Evolutionary conservation across 163 green algal genomes (phyloP).

Genomic region (Chloromonas sp.): DNA sequence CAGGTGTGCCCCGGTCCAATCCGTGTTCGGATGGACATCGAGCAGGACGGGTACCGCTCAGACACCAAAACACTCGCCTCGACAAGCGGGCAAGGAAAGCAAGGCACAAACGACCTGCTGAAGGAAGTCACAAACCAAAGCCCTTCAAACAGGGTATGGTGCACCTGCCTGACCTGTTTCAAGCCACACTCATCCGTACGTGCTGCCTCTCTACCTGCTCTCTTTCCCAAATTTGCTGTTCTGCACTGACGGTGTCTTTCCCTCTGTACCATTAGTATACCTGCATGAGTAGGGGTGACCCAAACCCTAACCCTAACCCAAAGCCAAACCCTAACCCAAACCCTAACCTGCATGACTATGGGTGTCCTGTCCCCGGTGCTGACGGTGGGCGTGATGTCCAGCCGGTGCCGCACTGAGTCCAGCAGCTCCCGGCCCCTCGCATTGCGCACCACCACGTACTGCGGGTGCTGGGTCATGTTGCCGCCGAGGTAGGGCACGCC

Average conservation of each 20-base stretch:
- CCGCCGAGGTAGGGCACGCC: conserved; percentile 71
- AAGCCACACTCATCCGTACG: background rate
- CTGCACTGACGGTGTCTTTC: no score
- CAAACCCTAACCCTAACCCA: background rate
- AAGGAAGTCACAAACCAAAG: no score
- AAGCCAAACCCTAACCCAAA: background rate
- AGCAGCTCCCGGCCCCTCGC: conserved; percentile 64
- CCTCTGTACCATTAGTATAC: no score
- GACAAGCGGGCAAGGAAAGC: no score
- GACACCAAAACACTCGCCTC: no score
- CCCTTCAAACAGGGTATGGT: no score
- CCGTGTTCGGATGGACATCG: no score
- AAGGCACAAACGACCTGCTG: no score
- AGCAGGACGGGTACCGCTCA: no score
- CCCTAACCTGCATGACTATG: conserved; percentile 74
- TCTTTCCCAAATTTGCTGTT: background rate
- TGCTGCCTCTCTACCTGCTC: background rate
- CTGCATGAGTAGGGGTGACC: no score
- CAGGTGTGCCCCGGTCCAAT: background rate
- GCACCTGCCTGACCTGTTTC: no score
- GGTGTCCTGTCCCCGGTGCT: conserved; percentile 58
- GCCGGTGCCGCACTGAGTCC: conserved; percentile 49
- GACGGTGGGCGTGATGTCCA: conserved; percentile 53
- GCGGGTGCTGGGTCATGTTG: conserved; percentile 69
- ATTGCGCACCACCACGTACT: conserved; percentile 93